Evolutionary conservation across 768 basidiomycete genomes (phyloP).

Genomic region (Lanmaoa rubissima): DNA sequence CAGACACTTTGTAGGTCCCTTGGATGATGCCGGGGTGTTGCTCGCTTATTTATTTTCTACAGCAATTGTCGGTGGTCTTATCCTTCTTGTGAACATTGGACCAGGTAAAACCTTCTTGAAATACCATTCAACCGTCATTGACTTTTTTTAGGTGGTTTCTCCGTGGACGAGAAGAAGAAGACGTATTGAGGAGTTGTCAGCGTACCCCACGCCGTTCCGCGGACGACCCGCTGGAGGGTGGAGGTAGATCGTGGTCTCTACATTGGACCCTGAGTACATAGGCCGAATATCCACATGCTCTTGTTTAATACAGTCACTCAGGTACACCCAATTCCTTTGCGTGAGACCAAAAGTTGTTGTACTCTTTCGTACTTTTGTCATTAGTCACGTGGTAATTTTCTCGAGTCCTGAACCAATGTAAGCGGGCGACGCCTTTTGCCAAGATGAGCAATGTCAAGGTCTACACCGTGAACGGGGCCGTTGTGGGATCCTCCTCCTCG

Average conservation of each 20-base stretch:
- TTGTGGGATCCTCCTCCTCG: slow-evolving; percentile 82
- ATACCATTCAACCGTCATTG: not conserved
- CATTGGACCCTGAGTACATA: slow-evolving; percentile 19
- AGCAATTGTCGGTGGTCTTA: slow-evolving; percentile 96
- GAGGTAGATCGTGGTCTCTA: slow-evolving; percentile 11
- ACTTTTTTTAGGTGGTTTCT: slow-evolving; percentile 73
- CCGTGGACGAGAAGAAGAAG: slow-evolving; percentile 99
- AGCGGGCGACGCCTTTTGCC: not conserved
- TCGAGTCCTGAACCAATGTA: not conserved
- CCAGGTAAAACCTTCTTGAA: slow-evolving; percentile 56
- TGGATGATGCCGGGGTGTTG: not conserved
- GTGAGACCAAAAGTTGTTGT: not conserved
- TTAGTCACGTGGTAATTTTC: slow-evolving; percentile 19
- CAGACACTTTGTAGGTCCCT: slow-evolving; percentile 74
- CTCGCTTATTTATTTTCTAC: slow-evolving; percentile 8
- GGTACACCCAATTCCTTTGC: not conserved
- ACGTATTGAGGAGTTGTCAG: slow-evolving; percentile 50
- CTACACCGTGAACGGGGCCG: slow-evolving; percentile 94
- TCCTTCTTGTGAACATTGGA: slow-evolving; percentile 97
- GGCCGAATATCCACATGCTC: slow-evolving; percentile 15
- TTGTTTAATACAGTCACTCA: slow-evolving; percentile 8
- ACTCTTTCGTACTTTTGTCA: not conserved
- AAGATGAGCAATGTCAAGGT: slow-evolving; percentile 60
- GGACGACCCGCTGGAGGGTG: not conserved
- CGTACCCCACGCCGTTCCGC: not conserved